Evolutionary conservation across 169 alveolate genomes (phyloP).

Genomic region (Amoebophrya sp.): DNA sequence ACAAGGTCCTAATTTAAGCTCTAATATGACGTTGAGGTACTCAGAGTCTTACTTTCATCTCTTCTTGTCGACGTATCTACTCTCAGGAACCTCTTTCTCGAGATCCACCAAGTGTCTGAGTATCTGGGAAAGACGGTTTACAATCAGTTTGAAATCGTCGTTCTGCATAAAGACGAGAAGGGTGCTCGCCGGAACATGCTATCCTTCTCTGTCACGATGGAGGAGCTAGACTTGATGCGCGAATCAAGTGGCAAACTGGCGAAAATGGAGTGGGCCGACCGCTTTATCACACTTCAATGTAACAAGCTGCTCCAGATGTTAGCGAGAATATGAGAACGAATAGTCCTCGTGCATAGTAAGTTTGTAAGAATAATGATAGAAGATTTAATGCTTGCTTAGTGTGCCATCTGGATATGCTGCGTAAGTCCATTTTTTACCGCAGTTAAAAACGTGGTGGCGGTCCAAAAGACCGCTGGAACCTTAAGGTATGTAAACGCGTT

Average conservation of each 20-base stretch:
- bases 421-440: no score
- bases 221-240: constrained; percentile 5
- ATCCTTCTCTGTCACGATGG: not conserved
- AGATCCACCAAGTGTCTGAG: not conserved
- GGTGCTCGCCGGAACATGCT: not conserved
- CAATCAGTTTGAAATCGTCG: not conserved
- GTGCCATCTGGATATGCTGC: no score
- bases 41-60: no score
- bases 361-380: no score
- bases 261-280: constrained; percentile 3
- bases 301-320: not conserved
- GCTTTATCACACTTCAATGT: not conserved
- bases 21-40: no score
- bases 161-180: not conserved
- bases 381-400: no score
- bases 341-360: no score
- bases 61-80: no score
- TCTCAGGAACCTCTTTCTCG: not conserved
- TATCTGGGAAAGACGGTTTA: not conserved
- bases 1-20: no score
- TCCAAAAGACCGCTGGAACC: no score
- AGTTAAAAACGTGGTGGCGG: no score
- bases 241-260: not conserved
- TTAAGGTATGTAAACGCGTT: no score
- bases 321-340: not conserved